A percentile compares a stretch with the other conserved stretches of the same genome.
These are phyloP conservation scores for Lachancea sp. DNA, from an alignment of 805 yeast genomes.

Conservation along the genomic window DNA sequence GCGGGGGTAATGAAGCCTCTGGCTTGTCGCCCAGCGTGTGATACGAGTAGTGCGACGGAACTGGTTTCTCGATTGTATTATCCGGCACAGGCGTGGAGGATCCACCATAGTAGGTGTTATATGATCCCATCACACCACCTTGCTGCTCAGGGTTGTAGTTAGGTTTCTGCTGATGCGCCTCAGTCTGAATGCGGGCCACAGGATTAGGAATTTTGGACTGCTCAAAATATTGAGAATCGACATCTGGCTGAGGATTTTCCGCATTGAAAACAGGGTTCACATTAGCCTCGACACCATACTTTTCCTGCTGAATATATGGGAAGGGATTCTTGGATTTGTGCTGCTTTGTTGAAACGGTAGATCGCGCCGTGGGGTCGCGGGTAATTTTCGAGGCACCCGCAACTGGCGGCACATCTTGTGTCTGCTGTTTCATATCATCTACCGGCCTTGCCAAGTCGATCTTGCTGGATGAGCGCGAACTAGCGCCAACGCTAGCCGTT, in stretches of 20 bases:
- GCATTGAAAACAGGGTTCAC: constrained; percentile 1
- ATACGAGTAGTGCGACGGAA: not conserved
- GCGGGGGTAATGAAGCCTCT: constrained; percentile 2
- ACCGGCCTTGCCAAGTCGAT: not conserved
- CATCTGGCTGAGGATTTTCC: not conserved
- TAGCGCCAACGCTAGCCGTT: not conserved
- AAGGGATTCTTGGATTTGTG: constrained; percentile 33
- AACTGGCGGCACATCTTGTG: not conserved
- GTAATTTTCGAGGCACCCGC: not conserved
- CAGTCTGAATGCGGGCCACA: not conserved
- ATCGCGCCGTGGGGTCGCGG: constrained; percentile 5
- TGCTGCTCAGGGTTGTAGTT: not conserved
- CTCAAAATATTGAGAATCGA: not conserved
- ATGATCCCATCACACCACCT: not conserved
- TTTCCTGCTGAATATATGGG: constrained; percentile 18
- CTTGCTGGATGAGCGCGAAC: constrained; percentile 6
- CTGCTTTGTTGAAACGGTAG: constrained; percentile 16
- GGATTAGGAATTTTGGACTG: not conserved
- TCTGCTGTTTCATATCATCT: not conserved
- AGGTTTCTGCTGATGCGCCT: not conserved
- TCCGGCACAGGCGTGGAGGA: not conserved
- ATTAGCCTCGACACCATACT: not conserved
- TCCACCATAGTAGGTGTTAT: not conserved
- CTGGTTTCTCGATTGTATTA: not conserved
- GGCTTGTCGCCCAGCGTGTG: not conserved